Percentiles rank a stretch among this genome's conserved stretches.
Evolutionary conservation across 75 land plant species (phyloP).

Genomic region (Cryptomeria japonica): DNA sequence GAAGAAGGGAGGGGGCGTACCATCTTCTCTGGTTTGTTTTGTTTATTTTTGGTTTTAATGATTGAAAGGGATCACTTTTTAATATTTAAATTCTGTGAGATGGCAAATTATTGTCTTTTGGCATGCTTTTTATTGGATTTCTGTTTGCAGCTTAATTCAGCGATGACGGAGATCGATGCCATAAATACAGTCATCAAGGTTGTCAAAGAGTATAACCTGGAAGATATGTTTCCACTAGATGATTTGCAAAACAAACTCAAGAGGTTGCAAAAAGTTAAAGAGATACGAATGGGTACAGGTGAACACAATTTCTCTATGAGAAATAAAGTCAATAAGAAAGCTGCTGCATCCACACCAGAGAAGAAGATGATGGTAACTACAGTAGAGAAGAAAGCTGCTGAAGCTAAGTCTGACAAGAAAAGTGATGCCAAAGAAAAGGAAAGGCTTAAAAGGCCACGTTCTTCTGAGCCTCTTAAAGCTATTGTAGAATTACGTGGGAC

Average conservation of each 20-base stretch:
- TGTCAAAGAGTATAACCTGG: not conserved
- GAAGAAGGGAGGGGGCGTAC: conserved; percentile 10
- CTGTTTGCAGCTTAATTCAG: conserved; percentile 2
- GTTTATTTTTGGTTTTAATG: not conserved
- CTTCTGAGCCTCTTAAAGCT: not conserved
- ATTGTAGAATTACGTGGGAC: not conserved
- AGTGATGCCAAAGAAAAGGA: not conserved
- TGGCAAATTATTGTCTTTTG: not conserved
- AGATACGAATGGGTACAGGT: not conserved
- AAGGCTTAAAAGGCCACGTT: not conserved
- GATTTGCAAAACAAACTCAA: not conserved
- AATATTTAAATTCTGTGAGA: not conserved
- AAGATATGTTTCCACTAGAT: not conserved
- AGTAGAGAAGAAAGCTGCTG: not conserved
- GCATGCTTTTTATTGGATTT: not conserved
- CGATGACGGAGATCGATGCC: not conserved
- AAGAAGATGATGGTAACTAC: not conserved
- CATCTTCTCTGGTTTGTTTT: conserved; percentile 3
- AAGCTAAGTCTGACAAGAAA: not conserved
- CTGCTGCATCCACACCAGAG: not conserved
- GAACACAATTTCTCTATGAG: not conserved
- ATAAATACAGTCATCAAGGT: not conserved
- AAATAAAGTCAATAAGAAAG: not conserved
- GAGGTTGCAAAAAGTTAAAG: not conserved
- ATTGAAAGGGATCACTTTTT: not conserved